A percentile compares a stretch with the other conserved stretches of the same genome.
phyloP scores from a whole-genome alignment of 1,284 basidiomycete genomes.

The Boletus semigastroideus region DNA sequence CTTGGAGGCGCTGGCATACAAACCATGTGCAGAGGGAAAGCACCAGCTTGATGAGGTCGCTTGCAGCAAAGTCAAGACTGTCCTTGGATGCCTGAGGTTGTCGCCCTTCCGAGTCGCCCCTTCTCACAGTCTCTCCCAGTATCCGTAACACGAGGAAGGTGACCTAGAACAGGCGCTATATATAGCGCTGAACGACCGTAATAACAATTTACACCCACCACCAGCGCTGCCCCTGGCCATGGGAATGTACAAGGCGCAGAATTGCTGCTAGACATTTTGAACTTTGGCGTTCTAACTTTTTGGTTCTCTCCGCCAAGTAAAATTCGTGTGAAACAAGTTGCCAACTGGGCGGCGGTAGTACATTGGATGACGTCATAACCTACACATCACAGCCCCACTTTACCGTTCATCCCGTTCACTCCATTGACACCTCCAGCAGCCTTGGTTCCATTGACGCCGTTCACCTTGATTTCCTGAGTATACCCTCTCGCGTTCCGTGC shows the following conservation, averaged over 20 bases:
- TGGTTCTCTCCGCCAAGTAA: not conserved
- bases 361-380: constrained; percentile 10
- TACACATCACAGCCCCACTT: not conserved
- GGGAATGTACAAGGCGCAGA: not conserved
- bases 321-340: not conserved
- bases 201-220: constrained; percentile 10
- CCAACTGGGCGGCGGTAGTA: no score
- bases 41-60: constrained; percentile 16
- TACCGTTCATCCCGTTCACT: constrained; percentile 2
- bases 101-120: not conserved
- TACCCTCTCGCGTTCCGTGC: constrained; percentile 31
- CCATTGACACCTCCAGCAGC: constrained; percentile 1
- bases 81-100: constrained; percentile 1
- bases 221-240: not conserved
- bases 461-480: constrained; percentile 12
- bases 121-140: constrained; percentile 11
- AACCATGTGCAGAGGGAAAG: constrained; percentile 19
- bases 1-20: constrained; percentile 1
- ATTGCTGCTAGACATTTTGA: constrained; percentile 1
- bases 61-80: constrained; percentile 17
- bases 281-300: not conserved
- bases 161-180: constrained; percentile 5
- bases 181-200: not conserved
- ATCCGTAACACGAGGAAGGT: constrained; percentile 16
- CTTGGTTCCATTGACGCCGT: constrained; percentile 8